A percentile compares a stretch with the other conserved stretches of the same genome.
Conservation (phyloP, 2,329 filamentous ascomycete species). For the Magnaporthales sp. region DNA sequence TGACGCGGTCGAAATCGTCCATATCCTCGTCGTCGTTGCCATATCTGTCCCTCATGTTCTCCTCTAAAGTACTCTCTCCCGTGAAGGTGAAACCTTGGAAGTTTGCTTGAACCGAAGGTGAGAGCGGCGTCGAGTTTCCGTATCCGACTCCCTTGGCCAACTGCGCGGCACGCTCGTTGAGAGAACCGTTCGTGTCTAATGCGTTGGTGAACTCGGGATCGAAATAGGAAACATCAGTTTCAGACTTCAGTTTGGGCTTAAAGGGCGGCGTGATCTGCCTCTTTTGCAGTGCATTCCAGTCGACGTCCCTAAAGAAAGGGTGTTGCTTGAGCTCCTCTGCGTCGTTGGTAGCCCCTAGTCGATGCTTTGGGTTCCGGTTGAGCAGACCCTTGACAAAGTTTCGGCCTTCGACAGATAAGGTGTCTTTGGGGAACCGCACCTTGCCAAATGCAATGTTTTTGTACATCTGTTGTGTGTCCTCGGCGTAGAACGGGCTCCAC, state of each 20-base stretch:
- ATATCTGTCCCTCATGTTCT: conserved; percentile 57
- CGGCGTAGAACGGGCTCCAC: conserved; percentile 98
- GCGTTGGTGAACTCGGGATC: conserved; percentile 98
- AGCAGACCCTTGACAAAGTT: conserved; percentile 98
- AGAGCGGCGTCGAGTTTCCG: conserved; percentile 82
- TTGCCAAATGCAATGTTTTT: conserved; percentile 99
- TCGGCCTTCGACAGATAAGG: conserved; percentile 84
- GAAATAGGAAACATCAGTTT: conserved; percentile 95
- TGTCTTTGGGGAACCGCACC: conserved; percentile 91
- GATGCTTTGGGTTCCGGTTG: conserved; percentile 93
- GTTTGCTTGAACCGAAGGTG: conserved; percentile 92
- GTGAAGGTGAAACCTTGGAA: conserved; percentile 99
- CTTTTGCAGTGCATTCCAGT: conserved; percentile 81
- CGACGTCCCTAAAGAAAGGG: conserved; percentile 87
- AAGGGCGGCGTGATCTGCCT: conserved; percentile 95
- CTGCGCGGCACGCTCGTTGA: conserved; percentile 85
- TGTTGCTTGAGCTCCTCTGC: conserved; percentile 92
- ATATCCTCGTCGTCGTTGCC: conserved; percentile 47
- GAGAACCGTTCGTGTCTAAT: conserved; percentile 72
- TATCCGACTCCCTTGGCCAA: conserved; percentile 64
- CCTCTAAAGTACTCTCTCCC: conserved; percentile 92
- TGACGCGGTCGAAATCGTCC: conserved; percentile 39
- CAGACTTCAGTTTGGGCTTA: conserved; percentile 93
- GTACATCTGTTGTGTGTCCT: conserved; percentile 99
- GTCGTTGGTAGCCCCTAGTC: conserved; percentile 82